Evolutionary conservation across 495 filamentous ascomycete genomes (phyloP).

Genomic region (Penicillium diatomitis): DNA sequence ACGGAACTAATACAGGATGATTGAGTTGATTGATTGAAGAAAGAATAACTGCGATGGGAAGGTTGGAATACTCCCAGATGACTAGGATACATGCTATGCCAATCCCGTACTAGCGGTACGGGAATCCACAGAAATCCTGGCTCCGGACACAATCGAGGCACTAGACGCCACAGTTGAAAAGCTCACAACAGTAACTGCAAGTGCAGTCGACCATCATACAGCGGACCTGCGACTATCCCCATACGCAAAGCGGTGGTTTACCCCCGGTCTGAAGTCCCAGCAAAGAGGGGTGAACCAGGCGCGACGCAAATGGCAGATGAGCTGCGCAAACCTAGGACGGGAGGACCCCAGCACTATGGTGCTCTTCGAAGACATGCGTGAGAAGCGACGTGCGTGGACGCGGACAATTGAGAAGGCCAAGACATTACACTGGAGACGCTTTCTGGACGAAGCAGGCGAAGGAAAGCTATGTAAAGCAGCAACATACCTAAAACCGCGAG

Average conservation of each 20-base stretch:
- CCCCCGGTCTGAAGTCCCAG: slow-evolving; percentile 10
- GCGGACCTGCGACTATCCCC: slow-evolving; percentile 7
- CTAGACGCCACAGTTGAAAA: slow-evolving; percentile 7
- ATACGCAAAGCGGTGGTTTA: slow-evolving; percentile 21
- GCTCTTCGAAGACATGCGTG: slow-evolving; percentile 6
- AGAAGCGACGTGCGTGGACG: slow-evolving; percentile 6
- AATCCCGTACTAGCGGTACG: too few relatives aligned
- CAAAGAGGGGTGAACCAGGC: slow-evolving; percentile 10
- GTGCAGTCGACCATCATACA: slow-evolving; percentile 4
- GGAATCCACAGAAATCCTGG: too few relatives aligned
- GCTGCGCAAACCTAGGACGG: slow-evolving; percentile 6
- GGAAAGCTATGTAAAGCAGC: slow-evolving; percentile 15
- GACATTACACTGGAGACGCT: slow-evolving; percentile 5
- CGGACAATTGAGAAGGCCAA: slow-evolving; percentile 6
- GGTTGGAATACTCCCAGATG: too few relatives aligned
- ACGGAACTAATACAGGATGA: too few relatives aligned
- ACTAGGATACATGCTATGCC: too few relatives aligned
- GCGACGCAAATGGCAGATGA: slow-evolving; percentile 13
- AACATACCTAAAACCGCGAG: slow-evolving; percentile 17
- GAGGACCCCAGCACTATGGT: not conserved
- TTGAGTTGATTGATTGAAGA: too few relatives aligned
- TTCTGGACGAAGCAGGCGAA: slow-evolving; percentile 8
- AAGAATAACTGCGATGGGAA: too few relatives aligned
- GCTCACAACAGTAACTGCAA: slow-evolving; percentile 7
- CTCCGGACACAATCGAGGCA: not conserved